phyloP scores from a whole-genome alignment of 805 yeast genomes.

The Wickerhamomyces bovis region DNA sequence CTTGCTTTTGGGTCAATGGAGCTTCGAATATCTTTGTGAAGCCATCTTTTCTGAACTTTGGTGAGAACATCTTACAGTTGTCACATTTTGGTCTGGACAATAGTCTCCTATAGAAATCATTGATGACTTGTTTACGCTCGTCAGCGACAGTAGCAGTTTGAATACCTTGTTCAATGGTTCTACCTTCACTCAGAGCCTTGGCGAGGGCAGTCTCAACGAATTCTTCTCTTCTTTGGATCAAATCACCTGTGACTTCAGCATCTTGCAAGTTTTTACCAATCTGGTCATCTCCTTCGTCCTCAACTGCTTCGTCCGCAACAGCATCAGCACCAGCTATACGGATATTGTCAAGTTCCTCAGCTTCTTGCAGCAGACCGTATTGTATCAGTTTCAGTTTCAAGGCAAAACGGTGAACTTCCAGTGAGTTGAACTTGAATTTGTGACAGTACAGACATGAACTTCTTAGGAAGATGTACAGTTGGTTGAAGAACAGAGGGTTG shows the following conservation, averaged over 20 bases:
- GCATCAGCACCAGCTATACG: conserved; percentile 29
- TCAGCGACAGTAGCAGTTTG: conserved; percentile 82
- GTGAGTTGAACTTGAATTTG: conserved; percentile 61
- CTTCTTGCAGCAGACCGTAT: conserved; percentile 81
- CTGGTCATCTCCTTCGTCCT: conserved; percentile 42
- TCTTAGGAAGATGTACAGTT: conserved; percentile 78
- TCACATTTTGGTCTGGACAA: conserved; percentile 84
- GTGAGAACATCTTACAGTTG: conserved; percentile 93
- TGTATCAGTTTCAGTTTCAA: conserved; percentile 80
- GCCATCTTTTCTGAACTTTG: conserved; percentile 92
- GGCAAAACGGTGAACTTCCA: conserved; percentile 68
- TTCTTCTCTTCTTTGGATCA: conserved; percentile 54
- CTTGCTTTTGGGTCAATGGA: conserved; percentile 76
- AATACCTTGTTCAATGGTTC: conserved; percentile 59
- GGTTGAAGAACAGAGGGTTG: conserved; percentile 91
- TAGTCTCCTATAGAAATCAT: conserved; percentile 68
- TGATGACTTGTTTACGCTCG: conserved; percentile 71
- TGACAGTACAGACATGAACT: conserved; percentile 88
- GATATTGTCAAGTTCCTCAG: conserved; percentile 65
- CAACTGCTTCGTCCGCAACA: conserved; percentile 44
- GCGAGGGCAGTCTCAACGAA: conserved; percentile 70
- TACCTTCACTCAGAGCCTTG: conserved; percentile 70
- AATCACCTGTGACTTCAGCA: conserved; percentile 37
- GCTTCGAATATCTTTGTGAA: conserved; percentile 87
- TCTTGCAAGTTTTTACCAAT: conserved; percentile 17